These are phyloP conservation scores for Silene coronaria DNA, from an alignment of 179 eudicot genomes.

Conservation along the genomic window DNA sequence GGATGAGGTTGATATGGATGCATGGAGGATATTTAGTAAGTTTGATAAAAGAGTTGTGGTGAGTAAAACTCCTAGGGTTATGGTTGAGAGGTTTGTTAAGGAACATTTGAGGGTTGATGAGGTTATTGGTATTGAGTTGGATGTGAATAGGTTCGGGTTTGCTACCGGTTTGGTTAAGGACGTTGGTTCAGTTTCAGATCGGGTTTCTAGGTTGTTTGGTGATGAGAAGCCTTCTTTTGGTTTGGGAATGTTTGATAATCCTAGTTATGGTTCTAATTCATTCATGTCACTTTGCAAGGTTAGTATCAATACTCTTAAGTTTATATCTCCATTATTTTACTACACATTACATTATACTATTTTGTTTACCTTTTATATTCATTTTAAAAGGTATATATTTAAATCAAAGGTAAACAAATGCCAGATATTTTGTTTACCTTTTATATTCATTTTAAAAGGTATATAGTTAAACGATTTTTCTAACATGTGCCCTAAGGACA, in stretches of 20 bases:
- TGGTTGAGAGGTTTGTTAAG: slow-evolving; percentile 84
- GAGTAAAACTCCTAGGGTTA: slow-evolving; percentile 63
- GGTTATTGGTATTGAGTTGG: slow-evolving; percentile 69
- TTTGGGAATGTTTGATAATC: slow-evolving; percentile 30
- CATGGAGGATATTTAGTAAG: slow-evolving; percentile 58
- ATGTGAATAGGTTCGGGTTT: slow-evolving; percentile 52
- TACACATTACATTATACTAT: no score
- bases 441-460: no score
- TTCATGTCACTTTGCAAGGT: slow-evolving; percentile 68
- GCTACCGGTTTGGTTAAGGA: slow-evolving; percentile 60
- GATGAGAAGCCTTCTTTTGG: slow-evolving; percentile 60
- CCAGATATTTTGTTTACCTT: no score
- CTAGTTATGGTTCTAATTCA: slow-evolving; percentile 22
- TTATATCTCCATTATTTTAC: no score
- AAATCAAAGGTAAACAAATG: no score
- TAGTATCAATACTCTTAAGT: slow-evolving; percentile 1
- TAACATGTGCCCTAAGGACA: no score
- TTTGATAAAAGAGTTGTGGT: slow-evolving; percentile 69
- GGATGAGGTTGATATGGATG: slow-evolving; percentile 72
- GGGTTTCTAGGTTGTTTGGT: slow-evolving; percentile 38
- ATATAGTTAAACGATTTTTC: no score
- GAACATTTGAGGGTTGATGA: slow-evolving; percentile 75
- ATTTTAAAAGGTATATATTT: no score
- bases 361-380: no score
- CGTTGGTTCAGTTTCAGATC: slow-evolving; percentile 32